These are phyloP conservation scores for Globisporangium canariense DNA, from an alignment of 352 stramenopile species.

Conservation along the genomic window DNA sequence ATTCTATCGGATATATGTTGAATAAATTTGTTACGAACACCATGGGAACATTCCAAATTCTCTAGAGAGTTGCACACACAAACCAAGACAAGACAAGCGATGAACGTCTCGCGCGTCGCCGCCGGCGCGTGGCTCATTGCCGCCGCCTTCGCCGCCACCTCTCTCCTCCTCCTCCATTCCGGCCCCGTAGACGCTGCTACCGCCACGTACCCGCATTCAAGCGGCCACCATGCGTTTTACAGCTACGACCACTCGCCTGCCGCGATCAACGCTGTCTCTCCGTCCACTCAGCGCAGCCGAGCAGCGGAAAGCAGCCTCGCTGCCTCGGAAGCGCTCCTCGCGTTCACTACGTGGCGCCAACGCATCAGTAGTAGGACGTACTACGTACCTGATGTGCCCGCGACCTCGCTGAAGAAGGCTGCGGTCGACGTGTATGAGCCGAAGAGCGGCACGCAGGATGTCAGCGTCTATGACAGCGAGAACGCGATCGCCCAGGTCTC, in stretches of 20 bases:
- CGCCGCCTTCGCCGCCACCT: background rate
- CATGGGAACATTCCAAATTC: background rate
- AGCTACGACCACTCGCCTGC: background rate
- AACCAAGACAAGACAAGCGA: background rate
- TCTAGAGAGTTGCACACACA: background rate
- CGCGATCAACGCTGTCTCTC: background rate
- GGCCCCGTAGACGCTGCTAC: background rate
- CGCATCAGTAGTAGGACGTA: no score
- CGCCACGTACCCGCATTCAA: background rate
- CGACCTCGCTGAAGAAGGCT: background rate
- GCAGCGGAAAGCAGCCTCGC: background rate
- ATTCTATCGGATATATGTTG: background rate
- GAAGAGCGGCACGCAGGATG: background rate
- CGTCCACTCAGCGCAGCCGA: background rate
- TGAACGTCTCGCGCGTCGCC: constrained; percentile 2
- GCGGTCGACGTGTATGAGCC: background rate
- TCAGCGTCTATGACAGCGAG: background rate
- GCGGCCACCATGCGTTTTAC: background rate
- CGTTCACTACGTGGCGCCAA: background rate
- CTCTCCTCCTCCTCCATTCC: background rate
- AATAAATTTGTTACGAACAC: background rate
- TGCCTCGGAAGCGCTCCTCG: background rate
- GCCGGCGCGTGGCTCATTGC: background rate
- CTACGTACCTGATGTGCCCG: no score
- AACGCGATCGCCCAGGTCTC: background rate